Evolutionary conservation across 176 grass and related monocot genomes (phyloP).

Genomic region (Phoenix dactylifera): DNA sequence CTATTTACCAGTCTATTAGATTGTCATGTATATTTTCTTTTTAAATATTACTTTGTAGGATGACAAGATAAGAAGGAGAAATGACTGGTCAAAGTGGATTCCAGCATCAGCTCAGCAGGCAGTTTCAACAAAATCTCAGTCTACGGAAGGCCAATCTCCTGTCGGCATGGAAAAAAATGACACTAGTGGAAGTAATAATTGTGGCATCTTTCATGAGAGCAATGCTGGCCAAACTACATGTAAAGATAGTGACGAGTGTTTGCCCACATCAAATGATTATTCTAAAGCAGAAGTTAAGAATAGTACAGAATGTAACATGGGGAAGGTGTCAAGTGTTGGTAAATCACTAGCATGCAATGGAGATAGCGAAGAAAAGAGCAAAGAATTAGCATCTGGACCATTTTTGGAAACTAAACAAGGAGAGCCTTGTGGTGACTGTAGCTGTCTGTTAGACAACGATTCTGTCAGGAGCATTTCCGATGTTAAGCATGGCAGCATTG

Average conservation of each 20-base stretch:
- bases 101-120: slow-evolving; percentile 10
- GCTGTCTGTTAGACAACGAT: slow-evolving; percentile 27
- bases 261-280: slow-evolving; percentile 1
- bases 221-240: slow-evolving; percentile 9
- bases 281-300: slow-evolving; percentile 19
- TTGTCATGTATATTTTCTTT: slow-evolving; percentile 7
- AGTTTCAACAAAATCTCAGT: slow-evolving; percentile 12
- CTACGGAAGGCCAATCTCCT: slow-evolving; percentile 30
- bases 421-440: slow-evolving; percentile 16
- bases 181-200: slow-evolving; percentile 18
- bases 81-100: slow-evolving; percentile 67
- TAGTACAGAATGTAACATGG: slow-evolving; percentile 10
- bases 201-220: slow-evolving; percentile 24
- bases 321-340: slow-evolving; percentile 20
- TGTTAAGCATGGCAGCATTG: slow-evolving; percentile 20
- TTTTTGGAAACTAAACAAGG: not conserved
- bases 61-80: slow-evolving; percentile 50
- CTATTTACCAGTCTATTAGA: not conserved
- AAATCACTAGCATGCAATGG: slow-evolving; percentile 15
- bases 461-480: slow-evolving; percentile 19
- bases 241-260: slow-evolving; percentile 33
- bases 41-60: slow-evolving; percentile 30
- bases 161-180: slow-evolving; percentile 25
- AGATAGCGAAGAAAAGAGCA: not conserved
- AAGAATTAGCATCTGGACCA: not conserved